Base-by-base conservation (phyloP, 225 moss, liverwort and hornwort genomes). In the Thuidium tamariscinum region DNA sequence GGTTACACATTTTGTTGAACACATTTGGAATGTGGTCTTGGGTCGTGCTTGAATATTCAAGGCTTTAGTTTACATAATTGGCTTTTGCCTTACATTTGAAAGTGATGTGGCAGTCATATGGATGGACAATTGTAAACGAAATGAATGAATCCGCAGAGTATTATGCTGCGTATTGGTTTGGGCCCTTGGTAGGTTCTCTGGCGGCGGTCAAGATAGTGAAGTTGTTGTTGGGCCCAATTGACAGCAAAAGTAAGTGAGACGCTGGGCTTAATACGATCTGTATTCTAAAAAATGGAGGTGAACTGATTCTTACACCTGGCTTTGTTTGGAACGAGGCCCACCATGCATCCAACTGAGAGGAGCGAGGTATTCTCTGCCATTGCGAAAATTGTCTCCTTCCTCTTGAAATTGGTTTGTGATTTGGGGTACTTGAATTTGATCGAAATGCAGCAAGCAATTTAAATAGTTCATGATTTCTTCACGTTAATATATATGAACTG, bases 101-200 rank as follows among this genome's bases (percentile, higher is more conserved):
- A 18, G 60, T 77, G 82, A 41, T 65, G 68, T 91, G 73, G 85
- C 94, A 97, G 96, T 91, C 95, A 8, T 97, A 96, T 48, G 96
- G 93, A 59, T 97, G 97, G 97, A 96, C 96, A 62, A 93, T 93
- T 77, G 84, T 93, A 34, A 90, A 94, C 49, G 89, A 94, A 41
- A 91, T 86, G 34, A 93, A 93, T 61, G 71, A 87, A 52, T 85
- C 89, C 9, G 26, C 59, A 77, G 94, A 97, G 88, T 87, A 97
- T 83, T 89, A 91, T n/a, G 91, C 85, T 74, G 97, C 95, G 7
- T 97, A 97, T 52, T 97, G 97, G 97, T 20, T 92, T 79, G 92
- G 95, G 15, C 97, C 97, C 23, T 91, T 95, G 19, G 23, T 93
- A 62, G 96, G 96, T 63, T 84, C 94, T 65, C 65, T 96, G 80